Percentiles rank a stretch among this genome's conserved stretches.
Conservation (phyloP, 169 alveolate genomes). For the Plasmodium fragile region DNA sequence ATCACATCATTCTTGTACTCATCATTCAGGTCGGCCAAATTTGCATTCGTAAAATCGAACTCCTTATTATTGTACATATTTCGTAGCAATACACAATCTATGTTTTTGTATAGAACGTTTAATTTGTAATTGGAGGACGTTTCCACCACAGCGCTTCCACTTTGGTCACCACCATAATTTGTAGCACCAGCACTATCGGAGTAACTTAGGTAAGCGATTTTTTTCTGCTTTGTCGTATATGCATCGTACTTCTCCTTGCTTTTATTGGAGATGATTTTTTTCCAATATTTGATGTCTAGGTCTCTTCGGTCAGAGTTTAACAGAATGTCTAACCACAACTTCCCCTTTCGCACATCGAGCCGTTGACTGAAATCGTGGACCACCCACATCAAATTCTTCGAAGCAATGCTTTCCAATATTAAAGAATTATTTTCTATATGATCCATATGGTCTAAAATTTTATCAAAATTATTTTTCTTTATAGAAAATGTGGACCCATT, state of each 20-base stretch:
- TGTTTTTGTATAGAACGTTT: constrained; percentile 57
- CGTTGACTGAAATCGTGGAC: constrained; percentile 78
- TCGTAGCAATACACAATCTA: constrained; percentile 68
- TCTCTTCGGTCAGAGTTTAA: constrained; percentile 76
- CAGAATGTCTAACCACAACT: constrained; percentile 67
- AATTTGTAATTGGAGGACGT: constrained; percentile 56
- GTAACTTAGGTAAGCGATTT: constrained; percentile 62
- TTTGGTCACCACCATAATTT: not conserved
- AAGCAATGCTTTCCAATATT: constrained; percentile 76
- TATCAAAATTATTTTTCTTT: constrained; percentile 73
- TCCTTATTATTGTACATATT: constrained; percentile 72
- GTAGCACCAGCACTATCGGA: not conserved
- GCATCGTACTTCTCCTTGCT: constrained; percentile 76
- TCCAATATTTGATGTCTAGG: constrained; percentile 75
- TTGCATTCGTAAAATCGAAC: constrained; percentile 66
- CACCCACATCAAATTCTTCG: constrained; percentile 76
- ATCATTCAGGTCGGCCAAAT: constrained; percentile 56
- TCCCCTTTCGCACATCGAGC: constrained; percentile 71
- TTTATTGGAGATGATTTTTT: constrained; percentile 67
- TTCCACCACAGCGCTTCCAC: not conserved
- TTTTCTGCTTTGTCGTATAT: constrained; percentile 61
- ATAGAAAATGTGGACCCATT: constrained; percentile 77
- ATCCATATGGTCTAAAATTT: constrained; percentile 43
- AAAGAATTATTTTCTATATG: constrained; percentile 59
- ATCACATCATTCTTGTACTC: constrained; percentile 71